phyloP scores from a whole-genome alignment of 331 rosid genomes.

The Cydonia oblonga region DNA sequence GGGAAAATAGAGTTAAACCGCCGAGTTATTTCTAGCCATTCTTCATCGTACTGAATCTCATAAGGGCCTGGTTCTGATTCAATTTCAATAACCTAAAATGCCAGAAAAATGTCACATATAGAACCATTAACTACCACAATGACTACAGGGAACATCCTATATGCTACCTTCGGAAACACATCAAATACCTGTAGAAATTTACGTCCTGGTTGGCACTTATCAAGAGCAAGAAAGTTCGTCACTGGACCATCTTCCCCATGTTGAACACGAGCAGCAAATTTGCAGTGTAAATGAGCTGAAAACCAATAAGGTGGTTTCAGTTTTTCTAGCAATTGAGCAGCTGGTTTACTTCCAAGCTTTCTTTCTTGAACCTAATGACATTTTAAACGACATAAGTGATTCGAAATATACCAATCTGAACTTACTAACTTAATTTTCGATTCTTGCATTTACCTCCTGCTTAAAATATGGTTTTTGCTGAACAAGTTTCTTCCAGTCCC shows the following conservation, averaged over 20 bases:
- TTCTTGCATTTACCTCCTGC: conserved; percentile 52
- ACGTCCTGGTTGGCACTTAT: conserved; percentile 70
- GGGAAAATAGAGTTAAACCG: conserved; percentile 71
- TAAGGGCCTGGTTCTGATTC: conserved; percentile 72
- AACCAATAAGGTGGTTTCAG: conserved; percentile 85
- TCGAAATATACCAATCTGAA: not conserved
- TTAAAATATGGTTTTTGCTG: conserved; percentile 39
- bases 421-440: not conserved
- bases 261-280: conserved; percentile 89
- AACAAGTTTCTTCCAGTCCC: conserved; percentile 66
- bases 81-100: conserved; percentile 58
- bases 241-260: conserved; percentile 77
- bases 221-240: conserved; percentile 94
- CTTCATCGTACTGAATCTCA: conserved; percentile 86
- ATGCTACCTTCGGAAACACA: not conserved
- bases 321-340: conserved; percentile 70
- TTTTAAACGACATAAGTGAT: not conserved
- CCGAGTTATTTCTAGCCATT: conserved; percentile 88
- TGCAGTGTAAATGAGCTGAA: conserved; percentile 95
- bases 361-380: conserved; percentile 55
- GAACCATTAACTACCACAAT: conserved; percentile 14
- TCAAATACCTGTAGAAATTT: conserved; percentile 75
- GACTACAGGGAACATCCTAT: conserved; percentile 1
- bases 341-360: conserved; percentile 75
- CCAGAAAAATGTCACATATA: conserved; percentile 10